Percentiles rank a stretch among this genome's conserved stretches.
Evolutionary conservation across 768 basidiomycete genomes (phyloP).

Genomic region (Tricholomella constricta): DNA sequence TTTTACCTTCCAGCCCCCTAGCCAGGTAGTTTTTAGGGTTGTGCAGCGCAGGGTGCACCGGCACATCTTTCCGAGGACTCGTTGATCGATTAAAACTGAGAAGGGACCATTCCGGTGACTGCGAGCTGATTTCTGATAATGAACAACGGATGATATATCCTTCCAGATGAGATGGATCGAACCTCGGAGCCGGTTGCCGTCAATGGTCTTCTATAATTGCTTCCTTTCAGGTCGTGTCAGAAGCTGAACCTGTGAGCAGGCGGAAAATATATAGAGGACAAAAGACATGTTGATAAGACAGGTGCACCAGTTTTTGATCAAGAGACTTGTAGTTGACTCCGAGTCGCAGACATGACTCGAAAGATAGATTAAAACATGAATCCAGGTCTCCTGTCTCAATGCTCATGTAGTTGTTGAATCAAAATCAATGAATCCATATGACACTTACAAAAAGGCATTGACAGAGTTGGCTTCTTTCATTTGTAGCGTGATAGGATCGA

Average conservation of each 20-base stretch:
- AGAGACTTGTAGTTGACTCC: too few species aligned
- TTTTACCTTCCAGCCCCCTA: not conserved
- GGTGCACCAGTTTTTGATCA: too few species aligned
- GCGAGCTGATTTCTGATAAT: not conserved
- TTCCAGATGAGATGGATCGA: not conserved
- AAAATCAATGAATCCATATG: too few species aligned
- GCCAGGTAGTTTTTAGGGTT: not conserved
- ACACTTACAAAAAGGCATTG: too few species aligned
- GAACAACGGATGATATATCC: not conserved
- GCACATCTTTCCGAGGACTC: conserved; percentile 2
- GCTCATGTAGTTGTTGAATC: too few species aligned
- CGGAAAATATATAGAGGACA: too few species aligned
- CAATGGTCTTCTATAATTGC: not conserved
- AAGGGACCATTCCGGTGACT: not conserved
- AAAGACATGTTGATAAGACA: too few species aligned
- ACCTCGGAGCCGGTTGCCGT: not conserved
- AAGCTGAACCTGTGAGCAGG: not conserved
- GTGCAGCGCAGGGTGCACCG: not conserved
- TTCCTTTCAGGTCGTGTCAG: not conserved
- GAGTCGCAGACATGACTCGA: too few species aligned
- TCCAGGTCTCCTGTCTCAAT: too few species aligned
- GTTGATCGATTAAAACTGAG: not conserved
- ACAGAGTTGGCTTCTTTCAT: too few species aligned
- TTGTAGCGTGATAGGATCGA: too few species aligned
- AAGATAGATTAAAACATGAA: too few species aligned